Base-by-base conservation (phyloP, 108 stramenopile species). In the Discostella pseudostelligera region DNA sequence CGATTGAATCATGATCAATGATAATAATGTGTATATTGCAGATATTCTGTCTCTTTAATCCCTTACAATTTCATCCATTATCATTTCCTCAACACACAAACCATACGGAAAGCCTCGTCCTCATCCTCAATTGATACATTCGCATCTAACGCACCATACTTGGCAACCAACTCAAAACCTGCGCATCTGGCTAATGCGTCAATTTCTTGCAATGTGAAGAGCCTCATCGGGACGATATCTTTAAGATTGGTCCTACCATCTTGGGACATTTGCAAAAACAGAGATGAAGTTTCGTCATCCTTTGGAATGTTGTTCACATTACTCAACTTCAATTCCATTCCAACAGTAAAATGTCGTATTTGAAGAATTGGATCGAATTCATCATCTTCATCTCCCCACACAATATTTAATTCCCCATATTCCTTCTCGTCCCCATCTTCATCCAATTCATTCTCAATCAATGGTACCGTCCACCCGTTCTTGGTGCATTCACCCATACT, bases 351-450 rank as follows among this genome's bases (percentile, higher is more conserved):
- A 42, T 87, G 66, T 36, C 92, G 76, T 21, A 93, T 74, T 75
- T 93, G 92, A 14, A 39, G 19, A 25, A 93, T 83, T 3, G 92
- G 87, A 74, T 93, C 86, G 76, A 93, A 90, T 14, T 62, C 62
- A 71, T 93, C 92, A 67, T 87, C 76, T 46, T 88, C 88, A 39
- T 88, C 88, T 25, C 92, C 92, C 92, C 92, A 93, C 28, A 88
- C 45, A 40, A 93, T 88, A 36, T 84, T 67, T 22, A 89, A 65
- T 60, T 87, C 85, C 32, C 87, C 90, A 62, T 79, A 84, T 59
- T 86, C 79, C 14, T 80, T 50, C 40, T 65, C 75, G 5, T 43
- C 55, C 9, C 44, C 84, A 59, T 72, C 61, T 35, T 80, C 82
- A 43, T 76, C 79, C 39, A 8, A 25, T 12, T 64, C 74, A 64